phyloP scores from a whole-genome alignment of 225 moss, liverwort and hornwort species.

The Pseudisothecium myosuroides region DNA sequence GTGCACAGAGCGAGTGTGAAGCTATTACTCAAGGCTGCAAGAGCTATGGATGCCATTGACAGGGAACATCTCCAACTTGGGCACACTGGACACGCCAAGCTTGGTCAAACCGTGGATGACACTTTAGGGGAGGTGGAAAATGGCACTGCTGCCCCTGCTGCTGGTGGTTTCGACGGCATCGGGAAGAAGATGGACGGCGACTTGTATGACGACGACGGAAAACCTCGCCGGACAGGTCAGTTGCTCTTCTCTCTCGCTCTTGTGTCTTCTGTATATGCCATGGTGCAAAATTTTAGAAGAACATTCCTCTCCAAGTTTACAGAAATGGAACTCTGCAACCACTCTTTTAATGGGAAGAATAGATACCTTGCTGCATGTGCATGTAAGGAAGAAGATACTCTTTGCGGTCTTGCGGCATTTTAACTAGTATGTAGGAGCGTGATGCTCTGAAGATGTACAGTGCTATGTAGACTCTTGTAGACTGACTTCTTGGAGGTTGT shows the following conservation, averaged over 20 bases:
- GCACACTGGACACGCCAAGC: conserved; percentile 26
- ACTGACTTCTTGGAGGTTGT: neutral
- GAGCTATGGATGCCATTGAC: neutral
- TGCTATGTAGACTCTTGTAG: conserved; percentile 39
- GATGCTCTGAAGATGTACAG: neutral
- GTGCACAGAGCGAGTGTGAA: neutral
- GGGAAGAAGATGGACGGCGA: neutral
- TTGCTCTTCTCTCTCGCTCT: neutral
- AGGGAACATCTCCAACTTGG: conserved; percentile 12
- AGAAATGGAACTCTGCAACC: neutral
- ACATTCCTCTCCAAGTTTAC: neutral
- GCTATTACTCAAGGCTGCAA: neutral
- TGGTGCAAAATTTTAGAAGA: neutral
- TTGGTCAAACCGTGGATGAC: conserved; percentile 18
- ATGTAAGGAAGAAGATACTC: neutral
- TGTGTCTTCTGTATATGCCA: neutral
- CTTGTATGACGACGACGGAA: conserved; percentile 54
- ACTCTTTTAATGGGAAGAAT: neutral
- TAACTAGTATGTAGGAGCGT: neutral
- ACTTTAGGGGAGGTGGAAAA: conserved; percentile 21
- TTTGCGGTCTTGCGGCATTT: neutral
- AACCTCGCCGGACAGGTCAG: conserved; percentile 32
- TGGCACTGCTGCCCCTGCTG: neutral
- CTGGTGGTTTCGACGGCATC: conserved; percentile 13
- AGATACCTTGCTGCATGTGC: neutral